Conservation (phyloP, 108 stramenopile species). For the Chaetoceros tenuissimus region DNA sequence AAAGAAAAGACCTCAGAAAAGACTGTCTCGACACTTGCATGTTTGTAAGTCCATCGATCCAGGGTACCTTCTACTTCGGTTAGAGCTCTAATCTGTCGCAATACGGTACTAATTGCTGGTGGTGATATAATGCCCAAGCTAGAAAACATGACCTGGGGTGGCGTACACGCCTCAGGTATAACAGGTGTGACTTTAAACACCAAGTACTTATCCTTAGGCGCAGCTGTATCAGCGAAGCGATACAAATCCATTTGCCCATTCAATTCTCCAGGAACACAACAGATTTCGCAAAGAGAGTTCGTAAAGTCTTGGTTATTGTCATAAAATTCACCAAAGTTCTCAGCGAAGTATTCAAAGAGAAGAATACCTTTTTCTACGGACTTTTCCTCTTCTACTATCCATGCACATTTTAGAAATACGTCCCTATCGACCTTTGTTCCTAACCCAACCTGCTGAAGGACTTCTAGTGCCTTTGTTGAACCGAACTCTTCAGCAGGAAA, state of each 20-base stretch:
- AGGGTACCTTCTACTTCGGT: neutral
- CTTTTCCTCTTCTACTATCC: neutral
- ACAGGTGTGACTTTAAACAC: neutral
- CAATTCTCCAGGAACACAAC: neutral
- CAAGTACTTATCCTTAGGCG: neutral
- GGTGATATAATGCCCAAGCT: neutral
- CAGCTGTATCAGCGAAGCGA: neutral
- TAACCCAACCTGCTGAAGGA: neutral
- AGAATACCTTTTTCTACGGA: neutral
- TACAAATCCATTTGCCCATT: neutral
- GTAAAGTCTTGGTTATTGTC: slow-evolving; percentile 1
- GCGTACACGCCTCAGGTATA: neutral
- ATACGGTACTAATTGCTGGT: neutral
- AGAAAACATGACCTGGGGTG: slow-evolving; percentile 2
- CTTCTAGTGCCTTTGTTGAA: neutral
- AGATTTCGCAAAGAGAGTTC: neutral
- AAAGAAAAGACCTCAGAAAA: slow-evolving; percentile 1
- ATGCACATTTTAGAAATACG: slow-evolving; percentile 1
- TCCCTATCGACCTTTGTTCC: neutral
- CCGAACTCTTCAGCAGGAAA: neutral
- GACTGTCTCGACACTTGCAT: neutral
- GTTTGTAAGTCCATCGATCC: slow-evolving; percentile 4
- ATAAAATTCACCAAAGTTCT: slow-evolving; percentile 3
- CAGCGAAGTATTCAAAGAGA: slow-evolving; percentile 2
- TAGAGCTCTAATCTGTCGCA: neutral